Conservation (phyloP, 163 green algal species). For the Scenedesmus sp. region DNA sequence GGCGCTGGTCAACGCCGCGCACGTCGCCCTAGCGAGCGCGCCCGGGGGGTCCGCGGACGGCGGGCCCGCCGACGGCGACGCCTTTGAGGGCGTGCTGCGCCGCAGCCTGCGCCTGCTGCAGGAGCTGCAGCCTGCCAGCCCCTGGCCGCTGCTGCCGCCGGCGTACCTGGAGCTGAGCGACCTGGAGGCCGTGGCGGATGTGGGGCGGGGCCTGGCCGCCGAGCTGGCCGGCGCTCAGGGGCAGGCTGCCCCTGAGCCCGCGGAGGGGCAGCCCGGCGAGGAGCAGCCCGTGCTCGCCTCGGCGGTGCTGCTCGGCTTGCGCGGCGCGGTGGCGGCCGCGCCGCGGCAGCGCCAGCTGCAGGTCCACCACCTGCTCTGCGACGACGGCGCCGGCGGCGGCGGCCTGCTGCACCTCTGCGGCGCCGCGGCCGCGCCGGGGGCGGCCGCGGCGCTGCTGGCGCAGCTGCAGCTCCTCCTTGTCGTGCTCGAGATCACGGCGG, state of each 20-base stretch:
- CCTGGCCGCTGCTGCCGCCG: conserved; percentile 17
- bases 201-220: too few species aligned
- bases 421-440: conserved; percentile 3
- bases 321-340: neutral
- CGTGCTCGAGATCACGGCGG: neutral
- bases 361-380: conserved; percentile 23
- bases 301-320: conserved; percentile 17
- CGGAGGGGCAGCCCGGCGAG: too few species aligned
- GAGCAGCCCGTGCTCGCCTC: conserved; percentile 10
- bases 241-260: too few species aligned
- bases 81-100: neutral
- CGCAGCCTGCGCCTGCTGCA: conserved; percentile 13
- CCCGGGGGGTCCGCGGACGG: too few species aligned
- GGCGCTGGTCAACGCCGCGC: conserved; percentile 1
- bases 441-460: conserved; percentile 9
- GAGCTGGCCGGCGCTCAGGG: too few species aligned
- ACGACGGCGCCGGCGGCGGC: too few species aligned
- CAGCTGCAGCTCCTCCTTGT: conserved; percentile 34
- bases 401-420: too few species aligned
- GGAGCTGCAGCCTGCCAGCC: conserved; percentile 5
- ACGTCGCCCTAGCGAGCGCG: too few species aligned
- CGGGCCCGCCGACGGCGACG: neutral
- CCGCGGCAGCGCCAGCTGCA: conserved; percentile 13
- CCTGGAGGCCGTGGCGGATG: too few species aligned
- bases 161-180: neutral